Evolutionary conservation across 306 rosid species (phyloP).

Genomic region (Betula pendula): DNA sequence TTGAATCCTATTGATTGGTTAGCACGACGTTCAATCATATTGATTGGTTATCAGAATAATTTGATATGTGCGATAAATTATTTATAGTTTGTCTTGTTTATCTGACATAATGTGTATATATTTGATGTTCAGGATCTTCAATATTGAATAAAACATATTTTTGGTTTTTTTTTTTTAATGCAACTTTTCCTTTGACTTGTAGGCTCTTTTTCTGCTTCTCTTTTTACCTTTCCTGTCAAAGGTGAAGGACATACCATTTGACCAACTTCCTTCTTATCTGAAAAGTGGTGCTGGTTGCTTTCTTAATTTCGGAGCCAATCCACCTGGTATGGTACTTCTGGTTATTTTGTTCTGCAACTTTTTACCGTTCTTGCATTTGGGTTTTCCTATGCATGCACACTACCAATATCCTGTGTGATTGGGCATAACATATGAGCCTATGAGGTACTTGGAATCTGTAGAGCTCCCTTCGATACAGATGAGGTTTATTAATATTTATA

Average conservation of each 20-base stretch:
- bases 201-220: conserved; percentile 81
- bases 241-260: conserved; percentile 71
- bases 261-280: conserved; percentile 74
- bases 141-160: background rate
- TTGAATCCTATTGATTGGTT: no score
- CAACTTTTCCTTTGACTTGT: conserved; percentile 23
- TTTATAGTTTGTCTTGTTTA: no score
- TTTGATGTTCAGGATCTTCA: conserved; percentile 21
- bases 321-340: conserved; percentile 44
- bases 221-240: conserved; percentile 73
- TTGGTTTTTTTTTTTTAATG: conserved; percentile 14
- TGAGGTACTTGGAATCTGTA: background rate
- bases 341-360: conserved; percentile 18
- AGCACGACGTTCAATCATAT: no score
- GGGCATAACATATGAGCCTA: background rate
- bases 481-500: background rate
- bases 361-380: conserved; percentile 6
- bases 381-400: conserved; percentile 10
- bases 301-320: conserved; percentile 63
- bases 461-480: background rate
- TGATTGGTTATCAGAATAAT: background rate
- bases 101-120: background rate
- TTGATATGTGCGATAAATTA: no score
- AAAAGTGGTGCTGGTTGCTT: conserved; percentile 78
- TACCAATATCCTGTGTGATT: background rate